These are phyloP conservation scores for Penicillium pancosmium DNA, from an alignment of 495 filamentous ascomycete genomes.

Conservation along the genomic window DNA sequence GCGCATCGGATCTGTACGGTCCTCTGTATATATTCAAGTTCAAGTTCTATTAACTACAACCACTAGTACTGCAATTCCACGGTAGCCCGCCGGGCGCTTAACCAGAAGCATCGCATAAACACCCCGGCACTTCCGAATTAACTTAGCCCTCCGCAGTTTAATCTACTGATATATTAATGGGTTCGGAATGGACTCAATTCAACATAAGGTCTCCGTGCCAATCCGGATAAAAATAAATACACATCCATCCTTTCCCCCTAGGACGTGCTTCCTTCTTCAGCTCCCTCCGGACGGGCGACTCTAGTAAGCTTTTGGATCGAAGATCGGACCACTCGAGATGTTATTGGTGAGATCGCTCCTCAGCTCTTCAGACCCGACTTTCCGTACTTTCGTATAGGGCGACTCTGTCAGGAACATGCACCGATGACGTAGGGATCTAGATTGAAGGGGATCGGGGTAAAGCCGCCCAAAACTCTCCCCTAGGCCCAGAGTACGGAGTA, in stretches of 20 bases:
- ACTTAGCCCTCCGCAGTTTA: too few species aligned
- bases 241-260: background rate
- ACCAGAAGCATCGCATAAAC: too few species aligned
- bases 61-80: too few species aligned
- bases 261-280: constrained; percentile 4
- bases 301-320: constrained; percentile 34
- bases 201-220: too few species aligned
- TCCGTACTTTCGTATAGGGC: background rate
- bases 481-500: too few species aligned
- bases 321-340: constrained; percentile 28
- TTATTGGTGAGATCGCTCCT: constrained; percentile 28
- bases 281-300: constrained; percentile 12
- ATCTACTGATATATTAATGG: too few species aligned
- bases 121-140: too few species aligned
- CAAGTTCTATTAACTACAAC: too few species aligned
- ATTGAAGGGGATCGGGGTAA: background rate
- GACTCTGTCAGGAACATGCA: background rate
- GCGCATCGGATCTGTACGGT: constrained; percentile 12
- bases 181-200: too few species aligned
- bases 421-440: background rate
- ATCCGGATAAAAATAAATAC: background rate
- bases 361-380: constrained; percentile 4
- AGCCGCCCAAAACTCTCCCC: too few species aligned
- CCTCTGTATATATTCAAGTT: too few species aligned
- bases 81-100: too few species aligned